Base-by-base conservation (phyloP, 1,284 basidiomycete species). In the Rhodotorula sp. region DNA sequence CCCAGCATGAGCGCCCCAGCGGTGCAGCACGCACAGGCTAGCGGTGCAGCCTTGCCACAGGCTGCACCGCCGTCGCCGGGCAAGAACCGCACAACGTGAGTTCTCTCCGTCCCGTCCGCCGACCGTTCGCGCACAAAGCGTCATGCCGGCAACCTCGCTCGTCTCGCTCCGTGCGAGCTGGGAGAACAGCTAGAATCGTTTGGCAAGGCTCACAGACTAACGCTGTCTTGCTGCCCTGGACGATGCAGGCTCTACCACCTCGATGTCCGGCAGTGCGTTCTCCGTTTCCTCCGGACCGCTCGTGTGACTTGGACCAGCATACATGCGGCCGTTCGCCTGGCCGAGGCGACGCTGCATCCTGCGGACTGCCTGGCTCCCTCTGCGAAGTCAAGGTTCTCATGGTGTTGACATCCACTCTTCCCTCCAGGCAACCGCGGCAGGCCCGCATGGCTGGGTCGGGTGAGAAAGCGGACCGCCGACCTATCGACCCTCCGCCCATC, bases 401-500 rank as follows among this genome's bases (percentile, higher is more conserved):
- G 34, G 34, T 34, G 34, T 34, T 34, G 34, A 34, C n/a, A 25
- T 41, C 19, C 27, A 17, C 17, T 17, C 14, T 8, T 25, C 45
- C 17, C 21, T 16, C 17, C 55, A 71, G 70, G 80, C 91, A 96
- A 82, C 93, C 93, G 2, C 90, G 92, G 80, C 83, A 84, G 74
- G 92, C 93, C 3, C 86, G 93, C 67, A 94, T 96, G 91, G 94
- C 92, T 78, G 92, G 92, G 61, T 89, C 93, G 12, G 92, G 92
- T 62, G 92, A 93, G 78, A 91, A 91, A 85, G 88, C 89, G 88
- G 77, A 70, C 78, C 67, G 67, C 52, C 86, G 95, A 45, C 93
- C 95, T 4, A 93, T 98, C 79, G 93, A 97, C 84, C 95, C 96
- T 0, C 93, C 93, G 0, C 95, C 95, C 19, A 95, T 97, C 81